Evolutionary conservation across 306 rosid genomes (phyloP).

Genomic region (Quercus alba): DNA sequence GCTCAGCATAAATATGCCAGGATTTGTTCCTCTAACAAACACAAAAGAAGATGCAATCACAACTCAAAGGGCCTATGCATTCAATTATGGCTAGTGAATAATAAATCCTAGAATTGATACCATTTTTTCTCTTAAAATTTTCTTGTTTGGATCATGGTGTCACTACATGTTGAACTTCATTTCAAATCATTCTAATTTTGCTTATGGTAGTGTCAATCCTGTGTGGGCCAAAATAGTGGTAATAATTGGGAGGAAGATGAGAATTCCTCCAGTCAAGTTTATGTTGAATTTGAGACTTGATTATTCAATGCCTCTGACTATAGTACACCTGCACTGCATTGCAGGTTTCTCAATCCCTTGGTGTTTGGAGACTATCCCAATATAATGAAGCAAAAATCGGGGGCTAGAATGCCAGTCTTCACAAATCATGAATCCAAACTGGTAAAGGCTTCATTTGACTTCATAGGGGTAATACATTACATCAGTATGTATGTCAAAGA

Average conservation of each 20-base stretch:
- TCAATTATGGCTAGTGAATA: conserved; percentile 49
- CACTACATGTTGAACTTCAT: background rate
- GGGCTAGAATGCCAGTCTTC: conserved; percentile 53
- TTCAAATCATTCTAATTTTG: background rate
- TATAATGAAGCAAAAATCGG: conserved; percentile 46
- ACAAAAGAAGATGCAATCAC: conserved; percentile 43
- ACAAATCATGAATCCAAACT: conserved; percentile 38
- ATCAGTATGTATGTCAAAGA: conserved; percentile 17
- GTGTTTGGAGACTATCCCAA: conserved; percentile 62
- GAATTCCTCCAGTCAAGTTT: background rate
- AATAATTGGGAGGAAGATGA: background rate
- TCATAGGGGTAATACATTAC: conserved; percentile 54
- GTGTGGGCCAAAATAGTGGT: background rate
- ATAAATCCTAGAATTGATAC: background rate
- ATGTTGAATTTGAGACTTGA: background rate
- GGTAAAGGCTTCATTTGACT: conserved; percentile 61
- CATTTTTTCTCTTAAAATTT: background rate
- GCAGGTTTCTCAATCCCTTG: conserved; percentile 67
- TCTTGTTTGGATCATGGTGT: background rate
- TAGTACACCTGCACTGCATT: background rate
- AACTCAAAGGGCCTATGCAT: conserved; percentile 37
- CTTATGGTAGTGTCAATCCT: conserved; percentile 1
- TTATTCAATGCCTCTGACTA: background rate
- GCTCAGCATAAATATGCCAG: conserved; percentile 29
- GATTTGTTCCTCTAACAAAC: conserved; percentile 38